These are phyloP conservation scores for Achaetomiella virescens DNA, from an alignment of 495 filamentous ascomycete genomes.

Conservation along the genomic window DNA sequence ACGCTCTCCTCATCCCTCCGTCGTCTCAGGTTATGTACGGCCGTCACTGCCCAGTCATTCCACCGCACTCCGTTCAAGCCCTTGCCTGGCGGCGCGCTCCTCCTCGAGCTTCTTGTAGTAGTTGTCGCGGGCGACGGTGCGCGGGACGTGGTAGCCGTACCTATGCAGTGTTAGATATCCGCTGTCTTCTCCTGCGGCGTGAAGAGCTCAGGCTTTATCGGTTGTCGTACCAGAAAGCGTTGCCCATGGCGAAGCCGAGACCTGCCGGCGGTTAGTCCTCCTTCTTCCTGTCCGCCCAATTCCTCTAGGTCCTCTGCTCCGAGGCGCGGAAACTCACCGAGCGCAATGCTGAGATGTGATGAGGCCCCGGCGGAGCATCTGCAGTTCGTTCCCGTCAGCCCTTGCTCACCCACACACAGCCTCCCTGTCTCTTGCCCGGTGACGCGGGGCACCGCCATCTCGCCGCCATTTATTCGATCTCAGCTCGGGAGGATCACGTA, in stretches of 20 bases:
- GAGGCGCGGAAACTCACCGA: slow-evolving; percentile 31
- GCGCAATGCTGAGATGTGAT: slow-evolving; percentile 39
- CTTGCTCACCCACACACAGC: not conserved
- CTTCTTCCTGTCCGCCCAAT: not conserved
- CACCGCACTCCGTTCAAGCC: slow-evolving; percentile 3
- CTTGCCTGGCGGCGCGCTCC: slow-evolving; percentile 34
- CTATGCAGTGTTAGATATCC: slow-evolving; percentile 28
- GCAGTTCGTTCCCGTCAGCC: slow-evolving; percentile 15
- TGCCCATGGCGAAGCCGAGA: slow-evolving; percentile 39
- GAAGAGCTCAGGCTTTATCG: not conserved
- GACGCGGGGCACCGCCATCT: slow-evolving; percentile 5
- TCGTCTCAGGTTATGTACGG: not conserved
- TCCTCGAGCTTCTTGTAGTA: slow-evolving; percentile 45
- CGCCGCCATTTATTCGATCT: slow-evolving; percentile 12
- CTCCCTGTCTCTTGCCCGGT: not conserved
- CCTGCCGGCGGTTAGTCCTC: slow-evolving; percentile 25
- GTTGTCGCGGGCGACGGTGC: slow-evolving; percentile 42
- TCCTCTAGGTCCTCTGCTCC: not conserved
- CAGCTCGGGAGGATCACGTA: slow-evolving; percentile 19
- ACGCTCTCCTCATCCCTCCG: not conserved
- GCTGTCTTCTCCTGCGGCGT: not conserved
- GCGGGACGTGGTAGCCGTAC: slow-evolving; percentile 50
- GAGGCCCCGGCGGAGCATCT: slow-evolving; percentile 49
- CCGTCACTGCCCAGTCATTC: not conserved
- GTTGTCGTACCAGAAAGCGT: slow-evolving; percentile 41